These are phyloP conservation scores for Gossypium rotundifolium DNA, from an alignment of 345 rosid species.

Conservation along the genomic window DNA sequence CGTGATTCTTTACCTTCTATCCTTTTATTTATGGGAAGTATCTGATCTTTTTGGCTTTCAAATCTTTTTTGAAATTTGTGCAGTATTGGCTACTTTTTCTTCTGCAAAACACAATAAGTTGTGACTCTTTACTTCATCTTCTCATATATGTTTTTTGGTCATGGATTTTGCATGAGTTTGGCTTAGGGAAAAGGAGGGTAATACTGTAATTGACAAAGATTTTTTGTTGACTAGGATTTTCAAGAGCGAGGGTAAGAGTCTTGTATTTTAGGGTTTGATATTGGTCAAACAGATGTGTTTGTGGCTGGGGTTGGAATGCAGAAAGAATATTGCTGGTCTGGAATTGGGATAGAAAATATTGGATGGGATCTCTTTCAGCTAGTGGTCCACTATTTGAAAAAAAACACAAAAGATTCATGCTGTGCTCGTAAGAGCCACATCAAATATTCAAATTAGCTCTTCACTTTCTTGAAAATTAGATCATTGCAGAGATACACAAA, in stretches of 20 bases:
- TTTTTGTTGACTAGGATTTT: not conserved
- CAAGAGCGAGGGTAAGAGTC: not conserved
- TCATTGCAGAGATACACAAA: not conserved
- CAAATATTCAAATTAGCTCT: not conserved
- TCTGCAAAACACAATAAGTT: not conserved
- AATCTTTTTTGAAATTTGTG: not conserved
- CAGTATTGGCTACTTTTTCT: not conserved
- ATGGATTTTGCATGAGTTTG: not conserved
- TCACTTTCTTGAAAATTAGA: not conserved
- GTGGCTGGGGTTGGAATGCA: not conserved
- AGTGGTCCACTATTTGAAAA: not conserved
- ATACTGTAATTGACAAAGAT: not conserved
- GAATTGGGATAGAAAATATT: not conserved
- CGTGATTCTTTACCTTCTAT: not conserved
- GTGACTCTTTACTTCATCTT: not conserved
- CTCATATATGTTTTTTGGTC: not conserved
- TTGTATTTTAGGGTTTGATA: not conserved
- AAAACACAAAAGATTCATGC: not conserved
- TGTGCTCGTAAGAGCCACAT: not conserved
- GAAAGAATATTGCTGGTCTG: not conserved
- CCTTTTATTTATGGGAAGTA: not conserved
- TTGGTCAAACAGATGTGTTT: not conserved
- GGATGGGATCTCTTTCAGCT: not conserved
- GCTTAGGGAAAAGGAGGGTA: not conserved
- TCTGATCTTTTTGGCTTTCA: not conserved